These are phyloP conservation scores for Schizophyllum amplum DNA, from an alignment of 1,284 basidiomycete species.

Conservation along the genomic window DNA sequence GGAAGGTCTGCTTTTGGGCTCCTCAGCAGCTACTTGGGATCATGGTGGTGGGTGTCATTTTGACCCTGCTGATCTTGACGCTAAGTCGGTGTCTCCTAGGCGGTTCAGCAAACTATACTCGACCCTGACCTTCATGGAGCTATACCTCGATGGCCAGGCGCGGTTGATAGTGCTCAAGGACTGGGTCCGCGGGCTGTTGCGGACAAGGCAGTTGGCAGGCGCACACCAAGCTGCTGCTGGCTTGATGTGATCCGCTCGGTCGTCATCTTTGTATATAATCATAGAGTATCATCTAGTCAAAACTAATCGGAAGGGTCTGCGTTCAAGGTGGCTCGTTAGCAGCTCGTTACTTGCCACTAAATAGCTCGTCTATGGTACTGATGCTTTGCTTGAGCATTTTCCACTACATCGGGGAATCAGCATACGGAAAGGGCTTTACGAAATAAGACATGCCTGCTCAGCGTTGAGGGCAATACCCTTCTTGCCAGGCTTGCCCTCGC, in stretches of 20 bases:
- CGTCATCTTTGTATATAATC: too few relatives aligned
- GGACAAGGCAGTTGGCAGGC: constrained; percentile 47
- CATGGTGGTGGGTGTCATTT: constrained; percentile 52
- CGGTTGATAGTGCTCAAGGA: constrained; percentile 48
- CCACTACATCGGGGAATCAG: constrained; percentile 38
- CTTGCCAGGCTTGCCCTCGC: constrained; percentile 71
- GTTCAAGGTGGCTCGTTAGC: background rate
- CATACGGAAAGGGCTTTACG: background rate
- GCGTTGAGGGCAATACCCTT: constrained; percentile 69
- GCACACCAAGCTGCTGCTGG: constrained; percentile 67
- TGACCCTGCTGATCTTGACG: constrained; percentile 5
- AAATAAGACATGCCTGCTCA: constrained; percentile 48
- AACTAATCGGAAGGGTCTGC: too few relatives aligned
- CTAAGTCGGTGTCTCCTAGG: constrained; percentile 31
- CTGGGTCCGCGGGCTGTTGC: constrained; percentile 56
- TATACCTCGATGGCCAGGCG: constrained; percentile 62
- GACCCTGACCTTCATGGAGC: constrained; percentile 45
- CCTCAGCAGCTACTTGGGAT: constrained; percentile 45
- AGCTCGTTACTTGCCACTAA: background rate
- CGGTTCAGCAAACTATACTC: constrained; percentile 47
- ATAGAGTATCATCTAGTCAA: too few relatives aligned
- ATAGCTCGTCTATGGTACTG: constrained; percentile 33
- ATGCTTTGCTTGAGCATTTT: constrained; percentile 39
- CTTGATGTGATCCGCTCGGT: constrained; percentile 26
- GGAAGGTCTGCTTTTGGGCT: constrained; percentile 45